Base-by-base conservation (phyloP, 495 filamentous ascomycete species). In the Neurospora tetrasperma region DNA sequence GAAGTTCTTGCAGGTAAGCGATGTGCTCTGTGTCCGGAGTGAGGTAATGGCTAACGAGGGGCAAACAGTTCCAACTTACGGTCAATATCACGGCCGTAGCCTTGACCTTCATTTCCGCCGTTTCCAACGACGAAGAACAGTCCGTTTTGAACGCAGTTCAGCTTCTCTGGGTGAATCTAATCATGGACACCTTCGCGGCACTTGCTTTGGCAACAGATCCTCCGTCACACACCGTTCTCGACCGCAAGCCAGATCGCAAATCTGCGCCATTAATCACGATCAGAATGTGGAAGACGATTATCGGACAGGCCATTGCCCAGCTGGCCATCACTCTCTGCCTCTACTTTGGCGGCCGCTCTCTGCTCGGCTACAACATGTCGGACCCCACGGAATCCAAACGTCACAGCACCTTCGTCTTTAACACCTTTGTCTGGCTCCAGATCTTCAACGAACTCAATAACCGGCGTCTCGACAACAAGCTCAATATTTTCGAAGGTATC, bases 381-480 rank as follows among this genome's bases (percentile, higher is more conserved):
- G 43, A 73, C 69, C 69, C 69, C 14, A 23, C 72, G 6, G 76
- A 77, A 0, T 62, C 82, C 18, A 82, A 77, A 6, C 82, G 89
- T 71, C 83, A 94, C 62, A 81, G 85, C 27, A 93, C 92, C 3
- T 86, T 96, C 31, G 89, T 97, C 16, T 97, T 97, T 88, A 97
- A 97, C 83, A 93, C 92, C 4, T 97, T 97, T 72, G 93, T 97
- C 35, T 97, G 93, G 93, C 94, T 97, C 89, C 93, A 97, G 74
- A 94, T 97, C 73, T 97, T 96, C 85, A 97, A 97, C 80, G 90
- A 94, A 78, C 91, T 93, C 85, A 97, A 96, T 73, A 82, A 80
- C 74, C 91, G 93, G 69, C 91, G 93, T 2, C 85, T 98, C 18
- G 94, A 98, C 79, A 98, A 97, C 83, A 87, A 88, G 38, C 88